Base-by-base conservation (phyloP, 2,329 filamentous ascomycete genomes). In the Verticillium zaregamsianum region DNA sequence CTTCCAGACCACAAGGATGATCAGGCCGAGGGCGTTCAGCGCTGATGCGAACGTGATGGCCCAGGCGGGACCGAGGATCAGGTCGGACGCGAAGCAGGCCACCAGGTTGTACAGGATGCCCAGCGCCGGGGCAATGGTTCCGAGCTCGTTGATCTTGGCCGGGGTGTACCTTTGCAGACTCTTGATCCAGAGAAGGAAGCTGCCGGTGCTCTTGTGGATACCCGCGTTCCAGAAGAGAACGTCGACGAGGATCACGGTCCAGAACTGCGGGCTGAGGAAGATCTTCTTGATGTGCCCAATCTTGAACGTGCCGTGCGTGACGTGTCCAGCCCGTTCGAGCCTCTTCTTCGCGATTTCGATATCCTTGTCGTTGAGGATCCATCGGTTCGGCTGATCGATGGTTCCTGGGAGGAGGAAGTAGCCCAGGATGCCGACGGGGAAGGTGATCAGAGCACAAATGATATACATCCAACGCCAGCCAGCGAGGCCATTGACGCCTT, bases 381-480 rank as follows among this genome's bases (percentile, higher is more conserved):
- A 67, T 32, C 66, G 72, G 61, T 82, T 83, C 0, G 81, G 80
- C 63, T 70, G 77, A 39, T 79, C 2, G 77, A 78, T 0, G 0
- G 80, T 83, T 1, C 82, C 82, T 0, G 83, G 83, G 14, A 84
- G 74, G 4, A 85, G 68, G 31, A 84, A 76, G 55, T 78, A 79
- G 0, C 83, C 82, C 0, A 81, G 64, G 5, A 85, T 72, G 0
- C 80, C 81, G 5, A 86, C 71, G 0, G 82, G 82, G 15, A 86
- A 80, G 1, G 84, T 86, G 61, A 86, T 82, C 6, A 86, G 62
- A 3, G 81, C 73, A 59, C 76, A 77, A 67, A 84, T 81, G 49
- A 84, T 80, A 65, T 84, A 85, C 74, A 86, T 82, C 83, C 82
- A 86, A 15, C 80, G 71, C 79, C 80, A 83, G 0, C 80, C 81